Evolutionary conservation across 1,284 basidiomycete species (phyloP).

Genomic region (Coniferiporia sulphurascens): DNA sequence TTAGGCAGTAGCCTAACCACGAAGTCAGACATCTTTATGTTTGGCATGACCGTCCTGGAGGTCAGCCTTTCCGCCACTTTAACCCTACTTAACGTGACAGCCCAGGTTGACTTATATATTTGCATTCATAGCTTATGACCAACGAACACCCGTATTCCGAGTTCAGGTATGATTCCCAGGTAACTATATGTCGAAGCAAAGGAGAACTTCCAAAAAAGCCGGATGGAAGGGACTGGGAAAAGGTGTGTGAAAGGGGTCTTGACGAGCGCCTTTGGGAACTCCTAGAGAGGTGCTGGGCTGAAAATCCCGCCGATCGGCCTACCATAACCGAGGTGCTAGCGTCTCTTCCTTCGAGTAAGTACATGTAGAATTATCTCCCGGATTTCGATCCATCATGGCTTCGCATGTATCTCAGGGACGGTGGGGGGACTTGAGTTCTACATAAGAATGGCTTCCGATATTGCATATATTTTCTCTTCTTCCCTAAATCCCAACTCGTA

Average conservation of each 20-base stretch:
- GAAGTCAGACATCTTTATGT: slow-evolving; percentile 47
- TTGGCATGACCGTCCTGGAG: slow-evolving; percentile 53
- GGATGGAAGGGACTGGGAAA: neutral
- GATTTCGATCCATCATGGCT: too few relatives aligned
- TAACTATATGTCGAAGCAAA: neutral
- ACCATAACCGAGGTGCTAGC: neutral
- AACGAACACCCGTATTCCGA: neutral
- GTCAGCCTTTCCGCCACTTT: slow-evolving; percentile 26
- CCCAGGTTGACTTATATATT: too few relatives aligned
- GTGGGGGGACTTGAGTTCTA: too few relatives aligned
- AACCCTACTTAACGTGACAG: neutral
- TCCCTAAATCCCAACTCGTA: too few relatives aligned
- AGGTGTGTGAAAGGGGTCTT: neutral
- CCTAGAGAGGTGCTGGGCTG: slow-evolving; percentile 9
- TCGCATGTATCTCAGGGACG: too few relatives aligned
- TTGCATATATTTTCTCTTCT: too few relatives aligned
- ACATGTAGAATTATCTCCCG: too few relatives aligned
- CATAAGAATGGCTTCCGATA: too few relatives aligned
- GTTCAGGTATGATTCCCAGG: neutral
- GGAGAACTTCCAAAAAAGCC: neutral
- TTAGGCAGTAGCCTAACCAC: too few relatives aligned
- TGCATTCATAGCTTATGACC: neutral
- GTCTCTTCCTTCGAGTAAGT: too few relatives aligned
- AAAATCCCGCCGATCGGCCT: slow-evolving; percentile 3
- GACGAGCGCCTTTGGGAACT: slow-evolving; percentile 11